Conservation (phyloP, 495 filamentous ascomycete species). For the Cercophora samala region DNA sequence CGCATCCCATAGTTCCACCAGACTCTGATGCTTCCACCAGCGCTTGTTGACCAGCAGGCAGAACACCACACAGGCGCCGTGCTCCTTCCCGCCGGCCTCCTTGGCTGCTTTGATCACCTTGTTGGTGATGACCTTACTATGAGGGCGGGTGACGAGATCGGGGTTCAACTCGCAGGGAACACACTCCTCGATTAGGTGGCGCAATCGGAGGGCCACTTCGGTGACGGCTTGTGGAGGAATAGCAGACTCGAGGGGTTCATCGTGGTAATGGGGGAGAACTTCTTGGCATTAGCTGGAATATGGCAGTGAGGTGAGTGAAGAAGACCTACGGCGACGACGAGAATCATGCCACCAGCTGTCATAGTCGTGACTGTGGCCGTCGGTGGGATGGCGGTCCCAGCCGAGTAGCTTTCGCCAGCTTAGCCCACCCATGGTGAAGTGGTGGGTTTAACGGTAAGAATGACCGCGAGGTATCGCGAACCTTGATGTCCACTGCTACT, state of each 20-base stretch:
- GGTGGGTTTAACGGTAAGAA: not conserved
- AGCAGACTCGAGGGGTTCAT: conserved; percentile 54
- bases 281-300: conserved; percentile 20
- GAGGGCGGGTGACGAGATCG: conserved; percentile 64
- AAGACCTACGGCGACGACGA: conserved; percentile 38
- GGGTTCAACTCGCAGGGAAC: conserved; percentile 84
- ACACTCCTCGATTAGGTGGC: conserved; percentile 84
- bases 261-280: conserved; percentile 62
- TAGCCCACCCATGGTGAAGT: conserved; percentile 28
- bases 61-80: conserved; percentile 72
- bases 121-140: conserved; percentile 78
- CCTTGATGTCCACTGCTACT: not conserved
- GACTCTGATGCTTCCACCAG: conserved; percentile 85
- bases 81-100: conserved; percentile 73
- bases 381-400: conserved; percentile 40
- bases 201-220: conserved; percentile 80
- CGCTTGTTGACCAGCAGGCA: conserved; percentile 82
- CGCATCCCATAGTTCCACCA: conserved; percentile 84
- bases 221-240: conserved; percentile 72
- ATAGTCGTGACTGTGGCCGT: conserved; percentile 32
- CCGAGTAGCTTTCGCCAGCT: conserved; percentile 42
- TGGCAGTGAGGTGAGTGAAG: not conserved
- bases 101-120: conserved; percentile 74
- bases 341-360: conserved; percentile 36
- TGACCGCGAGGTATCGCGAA: not conserved